Evolutionary conservation across 208 protist genomes (phyloP).

Genomic region (Phytomonas sp.): DNA sequence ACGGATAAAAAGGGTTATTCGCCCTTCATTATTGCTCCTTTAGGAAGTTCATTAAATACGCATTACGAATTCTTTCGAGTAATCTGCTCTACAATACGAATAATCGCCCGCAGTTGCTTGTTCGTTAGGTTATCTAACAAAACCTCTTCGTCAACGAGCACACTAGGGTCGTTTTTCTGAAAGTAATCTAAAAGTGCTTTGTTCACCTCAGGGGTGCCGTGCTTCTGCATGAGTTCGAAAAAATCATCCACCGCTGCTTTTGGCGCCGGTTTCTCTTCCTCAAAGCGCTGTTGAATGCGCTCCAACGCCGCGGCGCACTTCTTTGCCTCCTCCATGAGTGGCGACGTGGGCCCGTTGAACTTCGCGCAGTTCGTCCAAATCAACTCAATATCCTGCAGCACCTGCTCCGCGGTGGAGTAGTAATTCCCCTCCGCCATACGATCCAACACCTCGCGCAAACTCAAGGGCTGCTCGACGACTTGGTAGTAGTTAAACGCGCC

Average conservation of each 20-base stretch:
- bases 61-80: background rate
- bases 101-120: conserved; percentile 48
- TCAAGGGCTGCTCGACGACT: conserved; percentile 51
- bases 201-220: conserved; percentile 27
- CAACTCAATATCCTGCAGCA: conserved; percentile 51
- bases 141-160: conserved; percentile 36
- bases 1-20: too few relatives aligned
- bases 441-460: conserved; percentile 54
- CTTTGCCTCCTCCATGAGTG: conserved; percentile 30
- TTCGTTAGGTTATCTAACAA: conserved; percentile 40
- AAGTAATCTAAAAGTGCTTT: conserved; percentile 43
- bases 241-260: conserved; percentile 41
- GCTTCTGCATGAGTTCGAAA: conserved; percentile 22
- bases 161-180: conserved; percentile 28
- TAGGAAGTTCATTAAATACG: too few relatives aligned
- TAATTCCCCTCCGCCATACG: conserved; percentile 32
- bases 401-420: conserved; percentile 47
- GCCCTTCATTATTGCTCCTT: background rate
- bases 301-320: conserved; percentile 37
- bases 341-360: conserved; percentile 56
- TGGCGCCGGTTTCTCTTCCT: conserved; percentile 38
- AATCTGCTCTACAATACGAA: conserved; percentile 30
- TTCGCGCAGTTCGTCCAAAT: conserved; percentile 70
- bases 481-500: conserved; percentile 69
- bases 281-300: conserved; percentile 25